Base-by-base conservation (phyloP, 2,329 filamentous ascomycete species). In the Penicillium freii region DNA sequence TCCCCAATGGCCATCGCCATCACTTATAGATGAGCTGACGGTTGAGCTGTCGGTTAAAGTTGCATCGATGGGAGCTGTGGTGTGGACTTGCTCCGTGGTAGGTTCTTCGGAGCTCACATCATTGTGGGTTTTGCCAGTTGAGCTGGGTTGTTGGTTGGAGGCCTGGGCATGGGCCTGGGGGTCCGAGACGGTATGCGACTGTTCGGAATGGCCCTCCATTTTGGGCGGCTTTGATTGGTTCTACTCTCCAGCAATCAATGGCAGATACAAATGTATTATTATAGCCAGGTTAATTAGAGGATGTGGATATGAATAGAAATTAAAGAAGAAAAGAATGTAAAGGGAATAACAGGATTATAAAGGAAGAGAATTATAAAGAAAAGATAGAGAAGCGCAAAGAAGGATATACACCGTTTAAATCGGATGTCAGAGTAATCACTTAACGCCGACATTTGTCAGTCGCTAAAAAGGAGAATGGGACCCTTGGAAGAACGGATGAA, bases 1-100 rank as follows among this genome's bases (percentile, higher is more conserved):
- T 15, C 86, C 86, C 86, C 86, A 88, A 21, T 82, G 85, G 34
- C 84, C 83, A 48, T 78, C 77, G 15, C 58, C 38, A 33, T 60
- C 70, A 17, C 42, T 52, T 42, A 65, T 44, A 2, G 67, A 68
- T 21, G 58, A 57, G 23, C 51, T 29, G 17, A 57, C 47, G 2
- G 65, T 64, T 3, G 66, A 64, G 31, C 46, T 51, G 31, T 54
- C 47, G 50, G 59, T 64, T 11, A 54, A 60, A 3, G 45, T 54
- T 10, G 49, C 43, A 5, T 62, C 57, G 11, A 55, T 47, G 6
- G 58, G 51, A 19, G 54, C 56, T n/a, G 45, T 56, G 27, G 27
- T 48, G 2, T 36, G 51, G 29, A 55, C 33, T 19, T 57, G 54
- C 15, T 60, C 51, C 15, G 47, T 23, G 40, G 44, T 13, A 49